Evolutionary conservation across 139 green algal species (phyloP), one percentile per base, ranked within the genome.

Genomic region (Yamagishiella unicocca): DNA sequence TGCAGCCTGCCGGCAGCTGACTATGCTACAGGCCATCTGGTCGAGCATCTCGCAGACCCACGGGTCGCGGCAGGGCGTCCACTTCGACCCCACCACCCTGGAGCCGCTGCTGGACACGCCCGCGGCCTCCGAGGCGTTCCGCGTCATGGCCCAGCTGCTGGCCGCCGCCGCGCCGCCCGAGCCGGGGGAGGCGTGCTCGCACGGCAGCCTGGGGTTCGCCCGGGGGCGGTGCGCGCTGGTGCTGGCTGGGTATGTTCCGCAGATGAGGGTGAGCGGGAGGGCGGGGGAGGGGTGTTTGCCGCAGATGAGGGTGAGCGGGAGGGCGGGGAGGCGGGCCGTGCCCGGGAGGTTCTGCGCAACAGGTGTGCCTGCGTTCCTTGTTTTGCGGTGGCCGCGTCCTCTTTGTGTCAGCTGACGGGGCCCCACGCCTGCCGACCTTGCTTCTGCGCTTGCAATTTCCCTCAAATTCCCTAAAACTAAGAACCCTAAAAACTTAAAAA

Each of bases 271-370:
- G 77, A 53, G 53, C 17, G n/a, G 74, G 21, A 33, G 7, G 29
- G 74, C 22, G 45, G 45, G 19, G 31, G n/a, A n/a, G 33, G 1
- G 74, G 43, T 31, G 29, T 29, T 42, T 40, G 64, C 61, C 79
- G n/a, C 79, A 85, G 61, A 45, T 85, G 61, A 22, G 42, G 58
- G 79, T 85, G 77, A 53, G 53, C 17, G n/a, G 74, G 21, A 33
- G 7, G 29, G 74, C 22, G 45, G 45, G 19, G 31, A 17, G 29
- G 33, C 1, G 74, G 43, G 17, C 4, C n/a, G 9, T 40, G 64
- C 61, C 79, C 58, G 58, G n/a, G n/a, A n/a, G n/a, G n/a, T n/a
- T n/a, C n/a, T n/a, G n/a, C n/a, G n/a, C n/a, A n/a, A n/a, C n/a
- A n/a, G n/a, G n/a, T n/a, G n/a, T n/a, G n/a, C n/a, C n/a, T n/a